These are phyloP conservation scores for Xylaria sp. DNA, from an alignment of 2,329 filamentous ascomycete genomes.

Conservation along the genomic window DNA sequence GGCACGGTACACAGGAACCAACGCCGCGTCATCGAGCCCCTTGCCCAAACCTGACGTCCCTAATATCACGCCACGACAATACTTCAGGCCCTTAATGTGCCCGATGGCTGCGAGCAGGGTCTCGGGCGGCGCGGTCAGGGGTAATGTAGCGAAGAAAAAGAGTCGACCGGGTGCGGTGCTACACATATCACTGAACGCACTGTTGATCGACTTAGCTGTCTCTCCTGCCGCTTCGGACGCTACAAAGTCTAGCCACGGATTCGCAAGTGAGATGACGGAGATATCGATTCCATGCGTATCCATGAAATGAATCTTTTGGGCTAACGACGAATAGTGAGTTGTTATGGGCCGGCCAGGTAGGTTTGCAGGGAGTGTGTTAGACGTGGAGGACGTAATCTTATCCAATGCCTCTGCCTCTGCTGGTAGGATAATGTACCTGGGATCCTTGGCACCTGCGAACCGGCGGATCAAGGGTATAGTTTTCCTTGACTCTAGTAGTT, in stretches of 20 bases:
- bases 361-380: slow-evolving; percentile 54
- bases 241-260: slow-evolving; percentile 94
- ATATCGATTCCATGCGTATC: slow-evolving; percentile 81
- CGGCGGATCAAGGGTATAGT: slow-evolving; percentile 77
- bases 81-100: slow-evolving; percentile 68
- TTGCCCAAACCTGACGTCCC: slow-evolving; percentile 83
- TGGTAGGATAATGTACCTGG: slow-evolving; percentile 73
- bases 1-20: slow-evolving; percentile 78
- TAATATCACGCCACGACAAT: slow-evolving; percentile 86
- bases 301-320: slow-evolving; percentile 88
- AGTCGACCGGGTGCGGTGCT: slow-evolving; percentile 71
- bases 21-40: slow-evolving; percentile 79
- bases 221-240: slow-evolving; percentile 66
- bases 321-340: slow-evolving; percentile 81
- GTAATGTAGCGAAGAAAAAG: slow-evolving; percentile 85
- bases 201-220: slow-evolving; percentile 76
- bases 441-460: slow-evolving; percentile 66
- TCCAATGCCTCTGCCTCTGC: slow-evolving; percentile 59
- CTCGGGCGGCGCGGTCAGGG: slow-evolving; percentile 73
- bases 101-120: slow-evolving; percentile 73
- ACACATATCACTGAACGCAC: slow-evolving; percentile 81
- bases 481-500: slow-evolving; percentile 66
- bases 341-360: slow-evolving; percentile 84
- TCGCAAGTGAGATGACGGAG: slow-evolving; percentile 88
- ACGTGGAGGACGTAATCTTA: slow-evolving; percentile 56